Percentiles rank a stretch among this genome's conserved stretches.
Conservation (phyloP, 371 early-diverging fungal species). For the Parasitella parasitica region DNA sequence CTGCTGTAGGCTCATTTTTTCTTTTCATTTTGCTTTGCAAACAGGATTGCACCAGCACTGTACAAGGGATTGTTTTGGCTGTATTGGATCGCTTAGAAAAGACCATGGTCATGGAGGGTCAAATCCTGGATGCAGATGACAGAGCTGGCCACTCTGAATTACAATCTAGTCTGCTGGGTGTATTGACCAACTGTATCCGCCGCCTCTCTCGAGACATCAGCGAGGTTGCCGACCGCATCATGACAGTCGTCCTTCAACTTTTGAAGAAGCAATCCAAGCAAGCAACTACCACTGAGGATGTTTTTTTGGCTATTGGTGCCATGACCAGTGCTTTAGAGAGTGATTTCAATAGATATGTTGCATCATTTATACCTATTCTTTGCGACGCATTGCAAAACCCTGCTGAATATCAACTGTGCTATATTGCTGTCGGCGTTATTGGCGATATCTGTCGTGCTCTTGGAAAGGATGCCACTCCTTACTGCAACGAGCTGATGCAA, state of each 20-base stretch:
- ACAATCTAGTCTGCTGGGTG: constrained; percentile 88
- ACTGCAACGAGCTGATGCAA: constrained; percentile 84
- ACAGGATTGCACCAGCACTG: constrained; percentile 74
- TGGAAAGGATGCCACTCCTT: constrained; percentile 66
- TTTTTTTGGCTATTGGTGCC: constrained; percentile 87
- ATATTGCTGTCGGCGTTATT: constrained; percentile 91
- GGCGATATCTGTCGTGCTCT: constrained; percentile 95
- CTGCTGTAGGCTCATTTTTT: not conserved
- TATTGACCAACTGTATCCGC: constrained; percentile 80
- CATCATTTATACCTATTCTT: constrained; percentile 82
- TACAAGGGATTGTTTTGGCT: constrained; percentile 69
- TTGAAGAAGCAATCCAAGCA: constrained; percentile 67
- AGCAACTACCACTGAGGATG: constrained; percentile 91
- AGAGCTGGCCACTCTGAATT: constrained; percentile 77
- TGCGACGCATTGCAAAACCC: constrained; percentile 82
- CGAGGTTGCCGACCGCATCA: constrained; percentile 81
- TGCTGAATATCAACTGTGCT: constrained; percentile 86
- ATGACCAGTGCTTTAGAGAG: constrained; percentile 77
- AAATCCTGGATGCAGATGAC: constrained; percentile 81
- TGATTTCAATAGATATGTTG: constrained; percentile 85
- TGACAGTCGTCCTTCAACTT: constrained; percentile 78
- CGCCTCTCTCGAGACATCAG: constrained; percentile 69
- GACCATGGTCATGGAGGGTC: constrained; percentile 65
- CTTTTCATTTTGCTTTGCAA: not conserved
- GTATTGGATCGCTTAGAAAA: constrained; percentile 79